Conservation (phyloP, 371 early-diverging fungal genomes). For the Lichtheimia ramosa region DNA sequence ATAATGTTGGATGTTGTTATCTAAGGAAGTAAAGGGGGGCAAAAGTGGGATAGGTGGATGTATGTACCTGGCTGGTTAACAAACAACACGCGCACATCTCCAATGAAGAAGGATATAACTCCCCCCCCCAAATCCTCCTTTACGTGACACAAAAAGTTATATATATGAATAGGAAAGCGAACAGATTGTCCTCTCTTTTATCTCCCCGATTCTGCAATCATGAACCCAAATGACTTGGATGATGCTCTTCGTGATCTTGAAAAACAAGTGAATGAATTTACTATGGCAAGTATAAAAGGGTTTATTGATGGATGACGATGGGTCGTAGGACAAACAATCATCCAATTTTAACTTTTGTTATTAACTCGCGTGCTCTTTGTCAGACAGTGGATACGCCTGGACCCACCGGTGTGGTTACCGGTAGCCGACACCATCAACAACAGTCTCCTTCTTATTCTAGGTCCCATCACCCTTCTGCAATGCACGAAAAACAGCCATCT, state of each 20-base stretch:
- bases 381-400: neutral
- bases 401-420: slow-evolving; percentile 1
- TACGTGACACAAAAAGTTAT: too few species aligned
- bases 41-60: too few species aligned
- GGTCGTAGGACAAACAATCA: neutral
- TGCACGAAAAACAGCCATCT: neutral
- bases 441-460: neutral
- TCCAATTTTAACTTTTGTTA: slow-evolving; percentile 1
- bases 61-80: too few species aligned
- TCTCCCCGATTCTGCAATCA: slow-evolving; percentile 11
- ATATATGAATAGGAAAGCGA: neutral
- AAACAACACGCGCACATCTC: too few species aligned
- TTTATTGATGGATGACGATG: too few species aligned
- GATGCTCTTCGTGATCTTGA: slow-evolving; percentile 37
- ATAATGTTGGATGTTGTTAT: too few species aligned
- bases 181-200: slow-evolving; percentile 13
- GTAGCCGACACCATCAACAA: neutral
- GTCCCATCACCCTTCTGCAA: neutral
- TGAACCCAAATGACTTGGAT: slow-evolving; percentile 27
- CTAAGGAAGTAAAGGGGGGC: too few species aligned
- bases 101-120: too few species aligned
- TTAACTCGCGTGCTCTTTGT: slow-evolving; percentile 1
- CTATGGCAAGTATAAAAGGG: slow-evolving; percentile 28
- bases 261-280: slow-evolving; percentile 43
- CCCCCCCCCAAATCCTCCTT: too few species aligned